A percentile compares a stretch with the other conserved stretches of the same genome.
Conservation (phyloP, 2,329 filamentous ascomycete genomes). For the Dothiorella sarmentorum region DNA sequence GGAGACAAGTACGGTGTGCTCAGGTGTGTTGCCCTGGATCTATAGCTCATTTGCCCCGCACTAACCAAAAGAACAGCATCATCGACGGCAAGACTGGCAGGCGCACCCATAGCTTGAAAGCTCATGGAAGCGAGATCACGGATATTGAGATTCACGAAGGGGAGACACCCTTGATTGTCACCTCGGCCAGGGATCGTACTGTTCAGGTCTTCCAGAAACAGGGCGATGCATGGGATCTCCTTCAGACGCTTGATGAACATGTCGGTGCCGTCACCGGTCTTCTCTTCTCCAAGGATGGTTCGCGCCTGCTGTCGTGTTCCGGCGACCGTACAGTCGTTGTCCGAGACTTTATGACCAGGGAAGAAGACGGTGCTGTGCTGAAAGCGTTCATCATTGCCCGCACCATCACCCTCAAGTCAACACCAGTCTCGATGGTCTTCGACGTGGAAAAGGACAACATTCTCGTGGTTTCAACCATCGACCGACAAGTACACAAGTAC, state of each 20-base stretch:
- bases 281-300: constrained; percentile 68
- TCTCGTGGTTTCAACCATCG: constrained; percentile 59
- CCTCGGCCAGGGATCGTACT: constrained; percentile 84
- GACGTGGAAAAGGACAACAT: constrained; percentile 58
- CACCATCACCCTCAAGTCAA: constrained; percentile 78
- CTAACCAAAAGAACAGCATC: constrained; percentile 45
- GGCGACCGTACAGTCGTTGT: constrained; percentile 84
- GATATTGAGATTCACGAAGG: constrained; percentile 71
- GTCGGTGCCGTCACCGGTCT: constrained; percentile 78
- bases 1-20: constrained; percentile 87
- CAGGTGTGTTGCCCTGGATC: constrained; percentile 39
- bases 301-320: constrained; percentile 77
- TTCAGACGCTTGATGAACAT: constrained; percentile 92
- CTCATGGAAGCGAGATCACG: constrained; percentile 81
- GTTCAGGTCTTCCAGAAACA: constrained; percentile 76
- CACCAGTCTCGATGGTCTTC: constrained; percentile 79
- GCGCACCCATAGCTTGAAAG: constrained; percentile 70
- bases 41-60: background rate
- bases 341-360: constrained; percentile 70
- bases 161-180: constrained; percentile 67
- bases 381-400: constrained; percentile 74
- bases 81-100: constrained; percentile 61
- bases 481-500: constrained; percentile 58
- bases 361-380: constrained; percentile 55
- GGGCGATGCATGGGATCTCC: constrained; percentile 63